Percentiles rank a stretch among this genome's conserved stretches.
Conservation (phyloP, 2,329 filamentous ascomycete species). For the Trichophyton simii region DNA sequence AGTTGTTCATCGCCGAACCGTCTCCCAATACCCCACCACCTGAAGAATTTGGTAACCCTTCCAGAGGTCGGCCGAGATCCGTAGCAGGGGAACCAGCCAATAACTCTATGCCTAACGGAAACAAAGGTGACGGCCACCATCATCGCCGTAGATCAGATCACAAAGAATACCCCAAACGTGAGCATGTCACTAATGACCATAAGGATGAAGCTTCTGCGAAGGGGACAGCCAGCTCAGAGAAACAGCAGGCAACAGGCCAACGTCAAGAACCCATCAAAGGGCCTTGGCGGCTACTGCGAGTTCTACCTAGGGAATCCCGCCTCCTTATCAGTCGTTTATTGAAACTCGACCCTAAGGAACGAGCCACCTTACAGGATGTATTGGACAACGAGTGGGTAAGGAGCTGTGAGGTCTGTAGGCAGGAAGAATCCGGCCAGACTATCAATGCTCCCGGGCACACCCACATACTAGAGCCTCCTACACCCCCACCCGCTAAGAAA, state of each 20-base stretch:
- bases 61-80: slow-evolving; percentile 25
- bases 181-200: slow-evolving; percentile 12
- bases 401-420: slow-evolving; percentile 69
- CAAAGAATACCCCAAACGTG: slow-evolving; percentile 9
- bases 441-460: slow-evolving; percentile 63
- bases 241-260: slow-evolving; percentile 17
- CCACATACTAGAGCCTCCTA: slow-evolving; percentile 65
- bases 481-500: slow-evolving; percentile 6
- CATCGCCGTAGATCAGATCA: slow-evolving; percentile 3
- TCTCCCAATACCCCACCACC: slow-evolving; percentile 51
- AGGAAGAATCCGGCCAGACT: slow-evolving; percentile 59
- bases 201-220: slow-evolving; percentile 9
- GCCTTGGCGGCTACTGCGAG: slow-evolving; percentile 75
- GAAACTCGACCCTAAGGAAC: slow-evolving; percentile 68
- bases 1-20: slow-evolving; percentile 76
- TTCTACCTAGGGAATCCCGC: slow-evolving; percentile 78
- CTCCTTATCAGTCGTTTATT: slow-evolving; percentile 89
- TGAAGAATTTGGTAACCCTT: slow-evolving; percentile 17
- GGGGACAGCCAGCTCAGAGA: not conserved
- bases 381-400: slow-evolving; percentile 83
- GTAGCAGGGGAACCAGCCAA: slow-evolving; percentile 22
- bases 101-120: not conserved
- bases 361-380: slow-evolving; percentile 77
- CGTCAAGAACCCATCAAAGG: slow-evolving; percentile 71
- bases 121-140: slow-evolving; percentile 5